Conservation (phyloP, 1,284 basidiomycete species). For the Ustilago hordei region DNA sequence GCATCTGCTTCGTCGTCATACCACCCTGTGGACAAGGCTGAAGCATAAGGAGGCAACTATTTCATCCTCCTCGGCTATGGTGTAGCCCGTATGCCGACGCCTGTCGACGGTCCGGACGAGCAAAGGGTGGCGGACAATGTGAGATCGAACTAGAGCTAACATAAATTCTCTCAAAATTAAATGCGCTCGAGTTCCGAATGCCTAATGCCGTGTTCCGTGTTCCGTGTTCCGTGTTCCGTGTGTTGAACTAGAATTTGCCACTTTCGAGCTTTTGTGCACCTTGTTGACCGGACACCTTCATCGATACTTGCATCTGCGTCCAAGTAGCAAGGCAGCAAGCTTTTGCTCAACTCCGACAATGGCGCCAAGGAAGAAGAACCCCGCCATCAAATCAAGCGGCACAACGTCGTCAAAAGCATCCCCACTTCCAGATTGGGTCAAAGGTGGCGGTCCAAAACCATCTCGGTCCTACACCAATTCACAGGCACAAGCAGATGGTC, state of each 20-base stretch:
- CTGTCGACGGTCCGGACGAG: no score
- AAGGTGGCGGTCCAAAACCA: conserved; percentile 59
- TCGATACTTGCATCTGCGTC: background rate
- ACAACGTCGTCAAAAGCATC: conserved; percentile 66
- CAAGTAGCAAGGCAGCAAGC: background rate
- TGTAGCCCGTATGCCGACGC: no score
- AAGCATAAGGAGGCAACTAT: no score
- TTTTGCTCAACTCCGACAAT: conserved; percentile 18
- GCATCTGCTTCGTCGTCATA: no score
- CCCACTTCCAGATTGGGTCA: conserved; percentile 68
- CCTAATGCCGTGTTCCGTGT: no score
- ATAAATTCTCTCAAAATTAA: no score
- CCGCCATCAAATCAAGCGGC: conserved; percentile 66
- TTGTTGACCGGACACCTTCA: background rate
- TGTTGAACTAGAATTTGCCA: background rate
- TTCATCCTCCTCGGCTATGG: no score
- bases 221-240: background rate
- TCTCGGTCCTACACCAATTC: conserved; percentile 58
- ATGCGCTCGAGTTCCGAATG: background rate
- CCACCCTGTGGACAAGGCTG: no score
- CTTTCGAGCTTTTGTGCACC: background rate
- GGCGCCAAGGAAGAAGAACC: conserved; percentile 66
- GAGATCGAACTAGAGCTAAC: no score
- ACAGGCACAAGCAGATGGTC: conserved; percentile 22
- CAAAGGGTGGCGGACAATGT: no score